Evolutionary conservation across 2,329 filamentous ascomycete species (phyloP), one percentile per base, ranked within the genome.

Genomic region (Curvularia spicifera): DNA sequence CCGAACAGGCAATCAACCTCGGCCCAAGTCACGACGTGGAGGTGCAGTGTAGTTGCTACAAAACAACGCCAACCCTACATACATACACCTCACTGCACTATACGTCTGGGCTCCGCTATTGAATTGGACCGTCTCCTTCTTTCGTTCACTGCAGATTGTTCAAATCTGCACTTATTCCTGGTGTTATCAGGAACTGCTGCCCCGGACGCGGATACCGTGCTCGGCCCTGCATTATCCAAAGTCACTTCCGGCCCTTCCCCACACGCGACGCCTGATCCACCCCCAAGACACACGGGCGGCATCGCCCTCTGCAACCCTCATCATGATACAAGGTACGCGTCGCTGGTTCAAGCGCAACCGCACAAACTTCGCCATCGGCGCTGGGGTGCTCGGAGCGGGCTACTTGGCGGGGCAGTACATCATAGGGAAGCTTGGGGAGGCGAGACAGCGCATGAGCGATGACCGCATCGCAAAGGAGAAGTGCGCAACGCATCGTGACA

Each of bases 381-480:
- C 91, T 58, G 93, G 93, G 65, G 86, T 98, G 66, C 81, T 97
- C 65, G 93, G 94, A 67, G 91, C 90, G 52, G 93, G 93, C 66
- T 99, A 99, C 79, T 81, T 97, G 60, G 93, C 91, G 55, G 92
- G 91, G 39, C 93, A 97, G 78, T 99, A 97, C 88, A 87, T 97
- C 67, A 78, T 97, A 73, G 86, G 85, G 71, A 98, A 97, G 84
- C 89, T 98, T 72, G 90, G 90, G 66, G 93, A 98, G 78, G 93
- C 94, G 69, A 88, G 93, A 67, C 93, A 97, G 84, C 93, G 94
- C 77, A 96, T 97, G 91, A 93, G 90, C 79, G 94, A 92, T 78
- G 95, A 98, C 73, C 89, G 93, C 71, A 96, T 97, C 75, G 91
- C 94, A 51, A 93, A 94, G 77, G 95, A 99, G 81, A 99, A 99